A percentile compares a stretch with the other conserved stretches of the same genome.
Conservation (phyloP, 1,284 basidiomycete species). For the Porogramme epimiltina region DNA sequence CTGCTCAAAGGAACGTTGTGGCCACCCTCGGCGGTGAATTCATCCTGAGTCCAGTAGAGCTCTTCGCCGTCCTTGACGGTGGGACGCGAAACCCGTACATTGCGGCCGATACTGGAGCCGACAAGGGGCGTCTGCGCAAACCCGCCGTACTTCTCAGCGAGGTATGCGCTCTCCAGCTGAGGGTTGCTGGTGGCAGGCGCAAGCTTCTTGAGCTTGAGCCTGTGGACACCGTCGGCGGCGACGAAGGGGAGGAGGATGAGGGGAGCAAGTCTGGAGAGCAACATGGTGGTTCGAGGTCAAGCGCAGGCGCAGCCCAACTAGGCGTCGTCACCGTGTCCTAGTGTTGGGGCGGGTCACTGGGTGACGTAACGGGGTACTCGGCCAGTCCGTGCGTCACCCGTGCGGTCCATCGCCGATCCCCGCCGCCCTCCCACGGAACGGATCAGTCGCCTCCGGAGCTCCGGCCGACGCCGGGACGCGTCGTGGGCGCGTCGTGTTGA, state of each 20-base stretch:
- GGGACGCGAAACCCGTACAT: conserved; percentile 49
- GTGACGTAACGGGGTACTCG: conserved; percentile 20
- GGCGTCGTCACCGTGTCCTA: conserved; percentile 16
- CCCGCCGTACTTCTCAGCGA: conserved; percentile 86
- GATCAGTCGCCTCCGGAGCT: too few relatives aligned
- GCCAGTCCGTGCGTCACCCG: background rate
- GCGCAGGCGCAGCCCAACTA: conserved; percentile 21
- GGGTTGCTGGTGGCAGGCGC: conserved; percentile 63
- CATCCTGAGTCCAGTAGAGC: conserved; percentile 83
- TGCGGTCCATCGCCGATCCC: too few relatives aligned
- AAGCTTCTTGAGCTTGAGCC: conserved; percentile 86
- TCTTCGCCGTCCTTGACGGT: conserved; percentile 56
- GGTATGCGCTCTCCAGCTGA: conserved; percentile 75
- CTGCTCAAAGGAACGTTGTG: conserved; percentile 91
- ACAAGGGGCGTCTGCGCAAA: conserved; percentile 68
- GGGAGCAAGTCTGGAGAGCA: conserved; percentile 56
- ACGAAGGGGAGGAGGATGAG: conserved; percentile 72
- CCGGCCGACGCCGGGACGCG: conserved; percentile 14
- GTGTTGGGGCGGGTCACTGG: background rate
- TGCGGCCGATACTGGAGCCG: conserved; percentile 76
- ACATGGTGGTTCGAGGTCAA: conserved; percentile 59
- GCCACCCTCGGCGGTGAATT: conserved; percentile 68
- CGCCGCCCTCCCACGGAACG: too few relatives aligned
- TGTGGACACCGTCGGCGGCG: conserved; percentile 73
- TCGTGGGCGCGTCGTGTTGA: background rate